Evolutionary conservation across 2,329 filamentous ascomycete species (phyloP).

Genomic region (Colletotrichum horii): DNA sequence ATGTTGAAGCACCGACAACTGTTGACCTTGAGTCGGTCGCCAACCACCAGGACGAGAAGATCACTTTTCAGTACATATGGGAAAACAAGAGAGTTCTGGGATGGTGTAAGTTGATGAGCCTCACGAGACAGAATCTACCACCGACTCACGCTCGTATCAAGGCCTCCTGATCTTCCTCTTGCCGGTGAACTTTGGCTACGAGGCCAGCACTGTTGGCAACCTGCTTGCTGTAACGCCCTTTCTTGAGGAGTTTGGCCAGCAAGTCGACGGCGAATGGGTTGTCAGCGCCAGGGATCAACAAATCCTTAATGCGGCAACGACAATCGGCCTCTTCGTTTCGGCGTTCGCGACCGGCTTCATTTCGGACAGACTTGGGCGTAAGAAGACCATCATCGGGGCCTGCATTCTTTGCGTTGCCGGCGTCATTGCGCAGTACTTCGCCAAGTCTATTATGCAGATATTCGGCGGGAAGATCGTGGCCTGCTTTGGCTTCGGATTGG

Average conservation of each 20-base stretch:
- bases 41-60: not conserved
- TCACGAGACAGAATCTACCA: not conserved
- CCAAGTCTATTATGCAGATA: slow-evolving; percentile 22
- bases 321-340: slow-evolving; percentile 32
- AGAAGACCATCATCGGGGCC: slow-evolving; percentile 26
- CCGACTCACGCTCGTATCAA: not conserved
- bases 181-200: slow-evolving; percentile 28
- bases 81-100: slow-evolving; percentile 3
- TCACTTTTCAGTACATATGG: not conserved
- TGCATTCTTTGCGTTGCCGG: slow-evolving; percentile 24
- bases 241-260: slow-evolving; percentile 27
- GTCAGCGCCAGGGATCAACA: slow-evolving; percentile 32
- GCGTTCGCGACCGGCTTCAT: slow-evolving; percentile 32
- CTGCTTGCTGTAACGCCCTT: slow-evolving; percentile 33
- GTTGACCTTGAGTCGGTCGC: not conserved
- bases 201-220: slow-evolving; percentile 31
- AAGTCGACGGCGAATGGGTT: slow-evolving; percentile 21
- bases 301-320: slow-evolving; percentile 32
- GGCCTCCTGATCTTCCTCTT: slow-evolving; percentile 14
- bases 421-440: slow-evolving; percentile 29
- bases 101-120: not conserved
- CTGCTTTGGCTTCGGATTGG: slow-evolving; percentile 33
- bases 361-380: slow-evolving; percentile 29
- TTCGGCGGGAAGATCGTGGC: slow-evolving; percentile 33
- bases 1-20: not conserved